These are phyloP conservation scores for Pythium phragmitis DNA, from an alignment of 352 stramenopile genomes.

Conservation along the genomic window DNA sequence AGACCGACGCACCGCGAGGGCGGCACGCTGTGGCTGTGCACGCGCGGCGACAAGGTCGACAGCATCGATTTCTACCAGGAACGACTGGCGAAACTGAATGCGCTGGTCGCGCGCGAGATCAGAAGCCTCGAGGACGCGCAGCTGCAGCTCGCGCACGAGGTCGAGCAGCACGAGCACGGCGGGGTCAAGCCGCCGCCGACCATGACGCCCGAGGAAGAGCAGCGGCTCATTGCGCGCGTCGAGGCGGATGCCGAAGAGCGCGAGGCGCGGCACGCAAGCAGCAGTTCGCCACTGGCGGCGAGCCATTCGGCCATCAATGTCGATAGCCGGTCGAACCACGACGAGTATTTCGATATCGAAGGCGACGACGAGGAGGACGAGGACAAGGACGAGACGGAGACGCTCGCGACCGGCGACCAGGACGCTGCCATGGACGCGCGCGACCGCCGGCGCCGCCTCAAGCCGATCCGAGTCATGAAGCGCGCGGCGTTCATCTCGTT, in stretches of 20 bases:
- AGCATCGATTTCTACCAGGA: conserved; percentile 68
- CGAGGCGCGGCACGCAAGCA: background rate
- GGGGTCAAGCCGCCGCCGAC: conserved; percentile 16
- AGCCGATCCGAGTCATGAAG: conserved; percentile 65
- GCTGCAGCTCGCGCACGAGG: conserved; percentile 39
- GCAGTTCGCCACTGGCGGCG: background rate
- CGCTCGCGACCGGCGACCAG: conserved; percentile 27
- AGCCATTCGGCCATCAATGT: conserved; percentile 14
- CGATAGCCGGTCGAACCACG: background rate
- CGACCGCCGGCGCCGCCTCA: conserved; percentile 42
- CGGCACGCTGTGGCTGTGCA: conserved; percentile 46
- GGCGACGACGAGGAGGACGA: conserved; percentile 2
- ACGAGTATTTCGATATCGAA: background rate
- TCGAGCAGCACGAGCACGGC: conserved; percentile 34
- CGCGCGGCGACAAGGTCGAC: conserved; percentile 43
- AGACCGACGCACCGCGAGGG: conserved; percentile 50
- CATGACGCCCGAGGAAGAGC: conserved; percentile 19
- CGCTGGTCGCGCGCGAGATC: conserved; percentile 57
- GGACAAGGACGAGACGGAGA: conserved; percentile 24
- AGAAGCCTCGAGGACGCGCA: conserved; percentile 62
- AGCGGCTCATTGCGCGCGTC: background rate
- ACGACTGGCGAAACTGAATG: conserved; percentile 52
- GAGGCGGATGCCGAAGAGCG: background rate
- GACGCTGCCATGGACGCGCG: conserved; percentile 52
- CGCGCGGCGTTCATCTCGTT: conserved; percentile 78